Base-by-base conservation (phyloP, 2,329 filamentous ascomycete genomes). In the Clarireedia homoeocarpa region DNA sequence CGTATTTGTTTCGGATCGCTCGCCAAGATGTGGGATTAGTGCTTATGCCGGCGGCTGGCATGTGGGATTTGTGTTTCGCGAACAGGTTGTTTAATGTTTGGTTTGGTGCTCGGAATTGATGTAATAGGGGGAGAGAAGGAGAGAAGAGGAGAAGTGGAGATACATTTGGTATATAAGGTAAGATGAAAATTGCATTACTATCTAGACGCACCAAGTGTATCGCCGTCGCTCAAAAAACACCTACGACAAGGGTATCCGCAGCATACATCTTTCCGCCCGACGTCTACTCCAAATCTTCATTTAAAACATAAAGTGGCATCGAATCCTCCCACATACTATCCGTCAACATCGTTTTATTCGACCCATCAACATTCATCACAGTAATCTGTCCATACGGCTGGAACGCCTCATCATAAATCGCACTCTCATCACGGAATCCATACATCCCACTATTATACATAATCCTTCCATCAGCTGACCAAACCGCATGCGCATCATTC, bases 341-440 rank as follows among this genome's bases (percentile, higher is more conserved):
- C 1, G 67, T 69, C 42, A 70, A 44, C 61, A 68, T 56, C 2
- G 20, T 56, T 59, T 69, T 70, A 36, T 67, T 62, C 9, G 60
- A 64, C 0, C 74, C 74, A 64, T 75, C 72, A 36, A 65, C 64
- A 56, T 75, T 64, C 73, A 75, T 75, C n/a, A 71, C 56, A 49
- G 73, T 66, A 46, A 76, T 72, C 66, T 75, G 72, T 0, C 73
- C 73, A 46, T 74, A 75, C 0, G 72, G 74, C 63, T 76, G 71
- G 61, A 75, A 76, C 1, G 73, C 74, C 38, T 73, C 58, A 51
- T 75, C 73, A 51, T 71, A 75, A 1, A 71, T 60, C 0, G 70
- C 66, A 10, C 68, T 66, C 65, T 76, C 74, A 44, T 72, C 70
- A 38, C 71, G 66, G 63, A 75, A 76, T 2, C 73, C 74, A 53